Evolutionary conservation across 139 green algal genomes (phyloP), one percentile per base, ranked within the genome.

Genomic region (Auxenochlorella pyrenoidosa): DNA sequence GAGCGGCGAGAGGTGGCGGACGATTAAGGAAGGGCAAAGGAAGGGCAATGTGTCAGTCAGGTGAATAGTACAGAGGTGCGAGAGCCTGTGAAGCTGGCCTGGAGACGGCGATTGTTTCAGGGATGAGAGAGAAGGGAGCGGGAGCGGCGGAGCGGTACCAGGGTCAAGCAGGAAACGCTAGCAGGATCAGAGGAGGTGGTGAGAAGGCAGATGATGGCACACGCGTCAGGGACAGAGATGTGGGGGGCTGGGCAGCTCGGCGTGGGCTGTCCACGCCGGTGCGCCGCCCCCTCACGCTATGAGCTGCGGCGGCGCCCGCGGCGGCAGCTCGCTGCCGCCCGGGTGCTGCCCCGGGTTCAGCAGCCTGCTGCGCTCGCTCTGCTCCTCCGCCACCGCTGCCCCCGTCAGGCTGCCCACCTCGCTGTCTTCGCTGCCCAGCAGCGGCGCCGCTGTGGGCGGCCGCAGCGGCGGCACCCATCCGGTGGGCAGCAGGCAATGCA

Each of bases 401-500:
- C 30, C 72, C 32, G 21, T 26, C 47, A 41, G 28, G 58, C 76
- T 82, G 76, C 47, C 54, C 66, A 36, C 66, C 66, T 40, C 78
- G 34, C n/a, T 65, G 8, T 19, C 44, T n/a, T 59, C 73, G 12
- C 22, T 34, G 16, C 30, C 38, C 38, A 59, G 34, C 47, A 83
- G 19, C n/a, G 70, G 70, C 83, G 32, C n/a, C 12, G 47, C 85
- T 22, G 86, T 90, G 22, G 95, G 95, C 22, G 95, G 92, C 63
- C 91, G 88, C 36, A 98, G 86, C 4, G 95, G 95, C 26, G 96
- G 96, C 82, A 98, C 92, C 93, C 93, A 97, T 0, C 92, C 90
- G 16, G 84, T 54, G 5, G 96, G 96, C 79, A 98, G 88, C 59
- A 98, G 81, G 90, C 96, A 98, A 88, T 98, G 94, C 78, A 98